Percentiles rank a stretch among this genome's conserved stretches.
Conservation (phyloP, 495 filamentous ascomycete genomes). For the Neohortaea acidophila region DNA sequence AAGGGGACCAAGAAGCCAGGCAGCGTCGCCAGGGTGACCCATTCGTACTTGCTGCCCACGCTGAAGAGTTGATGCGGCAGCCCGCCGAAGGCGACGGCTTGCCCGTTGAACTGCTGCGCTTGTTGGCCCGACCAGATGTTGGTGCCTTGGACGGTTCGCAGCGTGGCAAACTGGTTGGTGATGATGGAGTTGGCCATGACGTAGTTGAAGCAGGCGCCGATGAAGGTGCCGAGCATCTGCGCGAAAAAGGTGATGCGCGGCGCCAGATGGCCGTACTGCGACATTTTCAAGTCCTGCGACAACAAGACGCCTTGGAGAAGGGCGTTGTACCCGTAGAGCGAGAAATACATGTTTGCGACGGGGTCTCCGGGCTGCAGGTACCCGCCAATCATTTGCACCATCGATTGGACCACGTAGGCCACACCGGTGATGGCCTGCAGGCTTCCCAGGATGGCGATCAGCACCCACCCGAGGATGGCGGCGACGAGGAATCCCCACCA, state of each 20-base stretch:
- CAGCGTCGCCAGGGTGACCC: slow-evolving; percentile 26
- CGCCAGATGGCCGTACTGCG: slow-evolving; percentile 26
- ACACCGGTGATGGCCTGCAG: too few species aligned
- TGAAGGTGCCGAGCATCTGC: slow-evolving; percentile 32
- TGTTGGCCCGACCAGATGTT: slow-evolving; percentile 35
- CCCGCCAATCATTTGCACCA: too few species aligned
- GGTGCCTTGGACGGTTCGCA: slow-evolving; percentile 28
- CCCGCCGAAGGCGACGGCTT: slow-evolving; percentile 34
- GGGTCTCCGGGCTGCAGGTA: too few species aligned
- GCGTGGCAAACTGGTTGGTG: slow-evolving; percentile 24
- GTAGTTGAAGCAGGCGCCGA: slow-evolving; percentile 36
- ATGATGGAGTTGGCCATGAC: slow-evolving; percentile 32
- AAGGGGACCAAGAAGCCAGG: slow-evolving; percentile 27
- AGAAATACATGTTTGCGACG: too few species aligned
- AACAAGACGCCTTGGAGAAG: slow-evolving; percentile 27
- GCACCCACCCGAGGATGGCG: too few species aligned
- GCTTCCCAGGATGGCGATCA: too few species aligned
- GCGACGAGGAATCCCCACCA: too few species aligned
- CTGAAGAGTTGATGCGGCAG: slow-evolving; percentile 32
- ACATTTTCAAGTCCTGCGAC: slow-evolving; percentile 29
- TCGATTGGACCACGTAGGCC: too few species aligned
- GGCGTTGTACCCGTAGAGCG: too few species aligned
- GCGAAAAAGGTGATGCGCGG: slow-evolving; percentile 31
- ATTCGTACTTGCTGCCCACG: slow-evolving; percentile 24
- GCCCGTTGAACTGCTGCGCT: slow-evolving; percentile 29